Evolutionary conservation across 805 yeast species (phyloP).

Genomic region (Candida suzukii): DNA sequence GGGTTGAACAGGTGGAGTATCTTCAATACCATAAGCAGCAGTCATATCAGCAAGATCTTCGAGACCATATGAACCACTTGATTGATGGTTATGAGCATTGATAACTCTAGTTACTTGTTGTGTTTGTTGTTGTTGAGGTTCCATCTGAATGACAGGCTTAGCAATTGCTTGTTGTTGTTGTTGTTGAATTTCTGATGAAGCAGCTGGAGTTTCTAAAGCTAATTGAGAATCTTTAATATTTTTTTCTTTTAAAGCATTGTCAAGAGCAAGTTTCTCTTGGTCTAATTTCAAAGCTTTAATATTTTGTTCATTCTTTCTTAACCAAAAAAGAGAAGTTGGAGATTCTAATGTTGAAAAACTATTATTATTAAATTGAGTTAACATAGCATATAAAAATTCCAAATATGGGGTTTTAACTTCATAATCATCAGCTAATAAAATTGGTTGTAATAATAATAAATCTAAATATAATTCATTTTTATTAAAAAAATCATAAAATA

Average conservation of each 20-base stretch:
- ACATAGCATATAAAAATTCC: constrained; percentile 76
- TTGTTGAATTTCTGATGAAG: constrained; percentile 21
- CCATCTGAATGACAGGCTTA: constrained; percentile 7
- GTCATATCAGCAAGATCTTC: constrained; percentile 26
- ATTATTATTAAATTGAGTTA: constrained; percentile 54
- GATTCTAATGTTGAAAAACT: constrained; percentile 32
- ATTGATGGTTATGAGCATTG: constrained; percentile 6
- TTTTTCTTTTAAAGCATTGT: constrained; percentile 23
- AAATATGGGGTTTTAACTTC: constrained; percentile 84
- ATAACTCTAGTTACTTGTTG: constrained; percentile 1
- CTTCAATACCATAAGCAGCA: constrained; percentile 19
- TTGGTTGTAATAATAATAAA: constrained; percentile 75
- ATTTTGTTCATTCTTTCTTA: constrained; percentile 24
- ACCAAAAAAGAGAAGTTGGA: constrained; percentile 25
- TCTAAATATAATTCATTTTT: constrained; percentile 61
- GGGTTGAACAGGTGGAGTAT: constrained; percentile 16
- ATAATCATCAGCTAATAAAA: constrained; percentile 82
- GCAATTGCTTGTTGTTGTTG: constrained; percentile 11
- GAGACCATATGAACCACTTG: constrained; percentile 19
- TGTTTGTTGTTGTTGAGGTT: constrained; percentile 5
- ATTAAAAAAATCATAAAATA: constrained; percentile 61
- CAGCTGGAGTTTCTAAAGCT: constrained; percentile 17
- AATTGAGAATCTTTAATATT: constrained; percentile 12
- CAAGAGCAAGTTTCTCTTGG: constrained; percentile 17
- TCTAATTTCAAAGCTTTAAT: constrained; percentile 18